Percentiles rank a stretch among this genome's conserved stretches.
Evolutionary conservation across 225 moss, liverwort and hornwort genomes (phyloP).

Genomic region (Straminergon stramineum): DNA sequence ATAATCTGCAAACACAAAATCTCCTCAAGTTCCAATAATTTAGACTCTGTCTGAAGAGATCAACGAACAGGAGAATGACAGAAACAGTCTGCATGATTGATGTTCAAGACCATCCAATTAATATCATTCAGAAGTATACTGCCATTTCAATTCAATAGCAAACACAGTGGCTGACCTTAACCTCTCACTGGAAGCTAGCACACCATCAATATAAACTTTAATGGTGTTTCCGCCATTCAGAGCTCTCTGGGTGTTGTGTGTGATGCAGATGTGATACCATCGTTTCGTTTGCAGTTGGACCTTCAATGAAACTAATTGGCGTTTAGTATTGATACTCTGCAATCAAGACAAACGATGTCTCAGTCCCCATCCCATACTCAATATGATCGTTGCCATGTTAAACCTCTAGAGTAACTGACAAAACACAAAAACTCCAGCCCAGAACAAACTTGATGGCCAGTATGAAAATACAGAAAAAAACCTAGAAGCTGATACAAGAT

Average conservation of each 20-base stretch:
- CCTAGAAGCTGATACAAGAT: not conserved
- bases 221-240: conserved; percentile 66
- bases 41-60: not conserved
- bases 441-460: not conserved
- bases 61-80: not conserved
- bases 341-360: not conserved
- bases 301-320: conserved; percentile 35
- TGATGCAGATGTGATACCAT: conserved; percentile 69
- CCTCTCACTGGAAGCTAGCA: conserved; percentile 49
- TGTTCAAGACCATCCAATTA: not conserved
- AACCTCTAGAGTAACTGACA: not conserved
- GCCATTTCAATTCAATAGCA: not conserved
- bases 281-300: conserved; percentile 45
- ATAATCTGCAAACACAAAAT: not conserved
- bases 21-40: not conserved
- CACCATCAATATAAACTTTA: conserved; percentile 67
- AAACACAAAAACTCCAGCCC: not conserved
- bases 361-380: not conserved
- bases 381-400: not conserved
- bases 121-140: not conserved
- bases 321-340: conserved; percentile 57
- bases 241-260: conserved; percentile 69
- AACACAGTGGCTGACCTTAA: conserved; percentile 38
- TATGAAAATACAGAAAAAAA: not conserved
- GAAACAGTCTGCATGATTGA: not conserved